phyloP scores from a whole-genome alignment of 495 filamentous ascomycete species.

The Podospora tetraspora region DNA sequence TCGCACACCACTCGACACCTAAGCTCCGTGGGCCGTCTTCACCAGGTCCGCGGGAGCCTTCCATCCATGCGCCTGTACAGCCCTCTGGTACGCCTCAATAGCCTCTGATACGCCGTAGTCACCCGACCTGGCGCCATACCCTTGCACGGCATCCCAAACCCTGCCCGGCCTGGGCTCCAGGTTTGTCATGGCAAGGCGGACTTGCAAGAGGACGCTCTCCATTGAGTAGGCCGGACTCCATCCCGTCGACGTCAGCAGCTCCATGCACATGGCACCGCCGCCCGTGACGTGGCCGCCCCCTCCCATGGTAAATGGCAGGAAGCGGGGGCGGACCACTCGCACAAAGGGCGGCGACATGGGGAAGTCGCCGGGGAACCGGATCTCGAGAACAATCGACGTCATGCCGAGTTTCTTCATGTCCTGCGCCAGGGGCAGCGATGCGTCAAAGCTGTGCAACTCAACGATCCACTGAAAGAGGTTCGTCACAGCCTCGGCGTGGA shows the following conservation, averaged over 20 bases:
- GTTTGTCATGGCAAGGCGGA: conserved; percentile 69
- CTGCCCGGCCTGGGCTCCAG: conserved; percentile 69
- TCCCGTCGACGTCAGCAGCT: conserved; percentile 77
- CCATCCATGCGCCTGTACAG: conserved; percentile 65
- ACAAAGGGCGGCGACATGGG: conserved; percentile 82
- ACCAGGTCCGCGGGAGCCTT: conserved; percentile 36
- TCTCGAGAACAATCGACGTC: conserved; percentile 69
- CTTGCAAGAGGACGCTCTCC: conserved; percentile 77
- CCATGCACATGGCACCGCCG: conserved; percentile 91
- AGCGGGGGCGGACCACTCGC: conserved; percentile 75
- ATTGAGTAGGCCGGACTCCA: conserved; percentile 71
- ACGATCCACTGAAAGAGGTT: conserved; percentile 95
- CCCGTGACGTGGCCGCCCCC: conserved; percentile 85
- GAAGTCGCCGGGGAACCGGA: conserved; percentile 69
- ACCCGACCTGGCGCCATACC: background rate
- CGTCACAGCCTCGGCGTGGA: conserved; percentile 49
- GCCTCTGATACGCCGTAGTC: conserved; percentile 71
- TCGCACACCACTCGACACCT: background rate
- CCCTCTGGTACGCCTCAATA: conserved; percentile 63
- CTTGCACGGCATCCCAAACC: conserved; percentile 29
- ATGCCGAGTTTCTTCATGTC: conserved; percentile 63
- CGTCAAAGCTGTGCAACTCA: conserved; percentile 79
- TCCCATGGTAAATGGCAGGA: conserved; percentile 61
- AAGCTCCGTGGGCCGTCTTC: background rate
- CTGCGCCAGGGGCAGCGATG: conserved; percentile 58